Conservation (phyloP, 2,329 filamentous ascomycete genomes). For the Calonectria leucothoes region DNA sequence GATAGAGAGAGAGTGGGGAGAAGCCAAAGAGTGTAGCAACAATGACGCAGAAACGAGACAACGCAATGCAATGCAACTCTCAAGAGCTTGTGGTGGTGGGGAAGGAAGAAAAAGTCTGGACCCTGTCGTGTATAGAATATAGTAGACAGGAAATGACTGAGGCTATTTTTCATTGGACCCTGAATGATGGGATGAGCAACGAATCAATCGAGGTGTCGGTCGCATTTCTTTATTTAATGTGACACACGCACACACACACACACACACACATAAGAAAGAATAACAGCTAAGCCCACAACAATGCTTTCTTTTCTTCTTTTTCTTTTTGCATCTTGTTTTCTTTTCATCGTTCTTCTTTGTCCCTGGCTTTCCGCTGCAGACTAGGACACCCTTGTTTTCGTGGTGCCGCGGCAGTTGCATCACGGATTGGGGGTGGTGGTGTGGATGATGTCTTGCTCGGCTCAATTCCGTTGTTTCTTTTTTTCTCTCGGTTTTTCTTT, state of each 20-base stretch:
- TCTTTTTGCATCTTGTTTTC: background rate
- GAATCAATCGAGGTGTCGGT: background rate
- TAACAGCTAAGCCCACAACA: background rate
- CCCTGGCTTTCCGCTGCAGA: background rate
- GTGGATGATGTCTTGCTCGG: background rate
- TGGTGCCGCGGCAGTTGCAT: background rate
- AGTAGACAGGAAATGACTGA: background rate
- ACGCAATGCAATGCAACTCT: too few relatives aligned
- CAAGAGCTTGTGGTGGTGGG: background rate
- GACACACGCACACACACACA: too few relatives aligned
- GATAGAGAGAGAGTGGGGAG: background rate
- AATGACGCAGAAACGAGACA: background rate
- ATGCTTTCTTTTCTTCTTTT: background rate
- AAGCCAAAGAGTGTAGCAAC: background rate
- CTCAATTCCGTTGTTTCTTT: background rate
- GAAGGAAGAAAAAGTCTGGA: too few relatives aligned
- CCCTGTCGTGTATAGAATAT: background rate
- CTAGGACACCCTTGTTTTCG: background rate
- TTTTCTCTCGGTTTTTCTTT: too few relatives aligned
- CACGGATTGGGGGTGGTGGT: too few relatives aligned
- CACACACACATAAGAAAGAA: too few relatives aligned
- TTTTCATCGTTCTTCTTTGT: background rate
- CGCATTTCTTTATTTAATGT: background rate
- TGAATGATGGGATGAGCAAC: background rate
- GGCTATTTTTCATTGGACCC: background rate